Evolutionary conservation across 306 rosid genomes (phyloP), one percentile per base, ranked within the genome.

Genomic region (Quercus engelmannii): DNA sequence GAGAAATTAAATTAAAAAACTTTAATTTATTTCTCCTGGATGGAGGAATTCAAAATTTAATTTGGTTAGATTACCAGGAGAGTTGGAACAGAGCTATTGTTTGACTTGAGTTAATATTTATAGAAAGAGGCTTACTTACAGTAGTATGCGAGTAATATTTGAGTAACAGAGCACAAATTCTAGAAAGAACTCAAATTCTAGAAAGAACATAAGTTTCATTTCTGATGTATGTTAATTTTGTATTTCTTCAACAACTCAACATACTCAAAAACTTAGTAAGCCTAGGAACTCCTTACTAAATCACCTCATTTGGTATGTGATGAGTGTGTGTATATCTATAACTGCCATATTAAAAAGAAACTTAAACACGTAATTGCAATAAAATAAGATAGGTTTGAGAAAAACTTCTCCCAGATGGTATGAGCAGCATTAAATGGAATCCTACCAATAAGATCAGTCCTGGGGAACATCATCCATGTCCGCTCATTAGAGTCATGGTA

Each of bases 371-470:
- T 6, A 35, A 33, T 46, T 20, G 28, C 62, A 69, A 23, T 14
- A 79, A 49, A 56, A 58, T 69, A 31, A 71, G 30, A 19, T 71
- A 57, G 73, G 63, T 12, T 1, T 1, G 58, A 79, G 35, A 43
- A 58, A 55, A 46, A 94, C 97, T 93, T 82, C 86, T 92, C 99
- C 90, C 90, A 81, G 74, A 92, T 82, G 72, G 91, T 83, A 79
- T 95, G 98, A 77, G 94, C 85, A 35, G 92, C 97, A 88, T 94
- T 97, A 82, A 94, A 92, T 17, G 99, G 97, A 76, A 94, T 68
- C 80, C 91, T 83, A 58, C 91, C 90, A 84, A 92, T 92, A 82
- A 92, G 59, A 86, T 92, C 94, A 57, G 91, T 90, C 85, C 97
- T 97, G 0, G 90, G 93, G 86, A 94, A 94, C 86, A 86, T 85